Percentiles rank a stretch among this genome's conserved stretches.
phyloP scores from a whole-genome alignment of 148 eudicot genomes.

The Silene conica region DNA sequence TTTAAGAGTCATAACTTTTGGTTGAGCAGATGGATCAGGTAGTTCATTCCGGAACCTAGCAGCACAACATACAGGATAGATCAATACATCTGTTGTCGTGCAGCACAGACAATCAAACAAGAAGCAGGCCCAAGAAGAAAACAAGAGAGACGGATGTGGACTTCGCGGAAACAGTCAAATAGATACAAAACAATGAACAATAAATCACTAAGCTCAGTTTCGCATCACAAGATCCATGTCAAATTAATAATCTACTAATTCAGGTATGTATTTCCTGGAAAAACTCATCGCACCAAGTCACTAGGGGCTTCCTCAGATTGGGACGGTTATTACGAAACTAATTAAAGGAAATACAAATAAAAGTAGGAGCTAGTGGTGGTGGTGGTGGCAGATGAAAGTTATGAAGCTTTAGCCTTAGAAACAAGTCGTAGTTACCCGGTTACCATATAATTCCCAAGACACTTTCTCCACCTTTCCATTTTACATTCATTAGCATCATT shows the following conservation, averaged over 20 bases:
- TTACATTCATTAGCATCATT: no score
- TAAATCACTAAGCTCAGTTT: conserved; percentile 1
- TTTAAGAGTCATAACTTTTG: conserved; percentile 65
- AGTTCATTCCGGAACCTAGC: conserved; percentile 89
- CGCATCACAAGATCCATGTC: not conserved
- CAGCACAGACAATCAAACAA: conserved; percentile 1
- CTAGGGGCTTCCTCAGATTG: no score
- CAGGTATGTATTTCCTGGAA: not conserved
- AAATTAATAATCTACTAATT: conserved; percentile 1
- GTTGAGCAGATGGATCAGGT: conserved; percentile 91
- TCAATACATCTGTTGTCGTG: not conserved
- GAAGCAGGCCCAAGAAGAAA: not conserved
- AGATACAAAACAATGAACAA: not conserved
- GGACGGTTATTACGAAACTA: no score
- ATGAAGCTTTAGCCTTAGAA: no score
- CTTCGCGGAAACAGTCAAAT: not conserved
- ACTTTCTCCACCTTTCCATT: no score
- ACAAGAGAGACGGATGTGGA: not conserved
- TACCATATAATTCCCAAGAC: no score
- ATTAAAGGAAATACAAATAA: no score
- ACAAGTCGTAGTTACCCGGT: no score
- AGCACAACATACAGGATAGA: conserved; percentile 17
- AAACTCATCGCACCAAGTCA: not conserved
- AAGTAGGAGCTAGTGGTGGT: no score
- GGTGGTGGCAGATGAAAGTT: no score